Base-by-base conservation (phyloP, 208 protist genomes). In the Crithidia fasciculata region DNA sequence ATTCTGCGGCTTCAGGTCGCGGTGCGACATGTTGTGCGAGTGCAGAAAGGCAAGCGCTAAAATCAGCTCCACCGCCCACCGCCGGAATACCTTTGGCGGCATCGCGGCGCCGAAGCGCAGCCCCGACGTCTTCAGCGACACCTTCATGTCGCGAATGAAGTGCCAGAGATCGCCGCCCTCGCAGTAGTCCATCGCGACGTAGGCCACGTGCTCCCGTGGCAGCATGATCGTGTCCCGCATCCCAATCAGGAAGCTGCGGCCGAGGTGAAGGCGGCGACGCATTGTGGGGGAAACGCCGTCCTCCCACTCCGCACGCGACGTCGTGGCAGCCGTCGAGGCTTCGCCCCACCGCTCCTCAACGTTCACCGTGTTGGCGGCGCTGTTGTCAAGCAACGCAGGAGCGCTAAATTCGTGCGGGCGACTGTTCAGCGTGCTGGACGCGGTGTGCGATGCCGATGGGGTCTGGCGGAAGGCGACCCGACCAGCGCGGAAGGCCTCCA, bases 161-260 rank as follows among this genome's bases (percentile, higher is more conserved):
- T 94, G 92, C 78, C 98, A 98, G 59, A 99, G 76, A 74, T 99
- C 98, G 18, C 97, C 89, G 16, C 97, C 84, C 8, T 99, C 97
- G 52, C 98, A 88, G 83, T 90, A 99, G 84, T 99, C 98, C 57
- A 99, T 97, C 2, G 98, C 98, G 9, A 99, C 77, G 43, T 96
- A 98, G 5, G 99, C 88, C 44, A 95, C 94, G 8, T 85, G 83
- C 43, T 72, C 74, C 19, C 53, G 62, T 4, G 95, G 85, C 12
- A 92, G 93, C 68, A 99, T 82, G 37, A 99, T 93, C 39, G 99
- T 94, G 71, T 99, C 98, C 56, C 91, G 76, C n/a, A 99, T 74
- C 56, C 93, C 83, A 18, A 96, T 80, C 13, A 97, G 82, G 77
- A 91, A 96, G 19, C 64, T 59, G 10, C 72, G 74, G 2, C 84